Conservation (phyloP, 352 stramenopile species). For the Blastocystis sp. region DNA sequence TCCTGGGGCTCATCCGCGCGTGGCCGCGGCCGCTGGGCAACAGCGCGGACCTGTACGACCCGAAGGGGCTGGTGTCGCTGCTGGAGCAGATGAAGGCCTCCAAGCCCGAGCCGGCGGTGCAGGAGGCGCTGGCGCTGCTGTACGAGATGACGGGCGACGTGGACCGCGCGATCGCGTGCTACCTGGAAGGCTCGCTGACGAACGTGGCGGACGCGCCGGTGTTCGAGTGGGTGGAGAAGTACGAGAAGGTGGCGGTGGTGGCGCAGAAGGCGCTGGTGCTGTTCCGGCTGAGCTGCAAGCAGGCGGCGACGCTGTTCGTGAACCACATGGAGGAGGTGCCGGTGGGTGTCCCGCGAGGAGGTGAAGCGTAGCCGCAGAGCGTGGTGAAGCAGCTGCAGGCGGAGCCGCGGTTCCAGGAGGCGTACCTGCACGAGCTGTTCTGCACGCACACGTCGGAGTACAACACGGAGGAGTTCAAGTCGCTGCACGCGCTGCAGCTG, state of each 20-base stretch:
- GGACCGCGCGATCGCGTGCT: not conserved
- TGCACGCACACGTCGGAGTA: slow-evolving; percentile 52
- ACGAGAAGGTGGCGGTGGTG: slow-evolving; percentile 9
- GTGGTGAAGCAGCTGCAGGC: slow-evolving; percentile 21
- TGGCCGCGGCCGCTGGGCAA: slow-evolving; percentile 32
- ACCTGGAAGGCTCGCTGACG: slow-evolving; percentile 8
- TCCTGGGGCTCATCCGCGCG: slow-evolving; percentile 29
- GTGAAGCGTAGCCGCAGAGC: slow-evolving; percentile 22
- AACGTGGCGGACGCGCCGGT: slow-evolving; percentile 23
- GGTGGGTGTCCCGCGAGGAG: not conserved
- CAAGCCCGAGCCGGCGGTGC: not conserved
- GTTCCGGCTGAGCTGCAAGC: slow-evolving; percentile 51
- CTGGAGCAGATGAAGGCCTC: slow-evolving; percentile 42
- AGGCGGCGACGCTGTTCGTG: slow-evolving; percentile 14
- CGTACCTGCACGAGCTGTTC: slow-evolving; percentile 59
- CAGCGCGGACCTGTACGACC: slow-evolving; percentile 38
- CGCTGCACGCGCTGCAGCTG: slow-evolving; percentile 45
- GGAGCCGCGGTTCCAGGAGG: slow-evolving; percentile 32
- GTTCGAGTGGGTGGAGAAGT: slow-evolving; percentile 44
- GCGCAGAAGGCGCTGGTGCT: slow-evolving; percentile 9
- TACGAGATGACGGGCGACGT: slow-evolving; percentile 35
- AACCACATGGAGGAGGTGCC: slow-evolving; percentile 51
- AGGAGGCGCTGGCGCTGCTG: slow-evolving; percentile 30
- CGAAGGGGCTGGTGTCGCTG: slow-evolving; percentile 28
- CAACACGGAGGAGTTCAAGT: slow-evolving; percentile 61